These are phyloP conservation scores for Entomortierella parvispora DNA, from an alignment of 192 early-diverging fungal species.

Conservation along the genomic window DNA sequence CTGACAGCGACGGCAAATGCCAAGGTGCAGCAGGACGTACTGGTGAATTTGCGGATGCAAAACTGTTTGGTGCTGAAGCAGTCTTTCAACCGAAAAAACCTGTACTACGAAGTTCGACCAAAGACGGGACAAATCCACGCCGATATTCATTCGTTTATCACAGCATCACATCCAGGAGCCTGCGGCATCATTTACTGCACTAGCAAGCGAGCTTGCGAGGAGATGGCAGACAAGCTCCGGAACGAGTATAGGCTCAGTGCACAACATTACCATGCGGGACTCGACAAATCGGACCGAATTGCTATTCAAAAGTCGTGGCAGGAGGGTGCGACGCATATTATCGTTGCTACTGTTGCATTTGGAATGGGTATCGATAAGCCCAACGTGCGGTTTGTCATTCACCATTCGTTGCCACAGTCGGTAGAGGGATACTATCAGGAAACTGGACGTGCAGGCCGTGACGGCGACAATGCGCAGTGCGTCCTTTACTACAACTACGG, in stretches of 20 bases:
- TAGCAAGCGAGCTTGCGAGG: conserved; percentile 82
- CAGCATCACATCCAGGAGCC: conserved; percentile 64
- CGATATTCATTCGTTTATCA: conserved; percentile 81
- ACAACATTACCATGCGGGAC: conserved; percentile 89
- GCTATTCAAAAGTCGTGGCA: conserved; percentile 89
- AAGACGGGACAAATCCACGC: conserved; percentile 70
- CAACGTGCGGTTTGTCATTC: conserved; percentile 96
- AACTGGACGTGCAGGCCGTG: conserved; percentile 94
- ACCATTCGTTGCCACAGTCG: conserved; percentile 88
- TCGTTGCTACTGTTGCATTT: conserved; percentile 97
- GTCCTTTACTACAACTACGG: conserved; percentile 82
- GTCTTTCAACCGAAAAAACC: conserved; percentile 90
- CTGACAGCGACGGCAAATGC: conserved; percentile 95
- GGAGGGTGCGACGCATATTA: conserved; percentile 74
- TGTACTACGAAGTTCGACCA: conserved; percentile 76
- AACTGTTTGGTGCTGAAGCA: conserved; percentile 78
- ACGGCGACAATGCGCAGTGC: conserved; percentile 87
- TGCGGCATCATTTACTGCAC: conserved; percentile 95
- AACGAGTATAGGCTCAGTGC: conserved; percentile 67
- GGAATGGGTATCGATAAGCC: conserved; percentile 99
- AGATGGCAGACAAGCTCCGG: conserved; percentile 76
- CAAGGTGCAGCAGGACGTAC: conserved; percentile 86
- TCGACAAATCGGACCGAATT: conserved; percentile 81
- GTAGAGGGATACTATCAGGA: conserved; percentile 98
- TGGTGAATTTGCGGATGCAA: conserved; percentile 76